These are phyloP conservation scores for Globisporangium polare DNA, from an alignment of 352 stramenopile species.

Conservation along the genomic window DNA sequence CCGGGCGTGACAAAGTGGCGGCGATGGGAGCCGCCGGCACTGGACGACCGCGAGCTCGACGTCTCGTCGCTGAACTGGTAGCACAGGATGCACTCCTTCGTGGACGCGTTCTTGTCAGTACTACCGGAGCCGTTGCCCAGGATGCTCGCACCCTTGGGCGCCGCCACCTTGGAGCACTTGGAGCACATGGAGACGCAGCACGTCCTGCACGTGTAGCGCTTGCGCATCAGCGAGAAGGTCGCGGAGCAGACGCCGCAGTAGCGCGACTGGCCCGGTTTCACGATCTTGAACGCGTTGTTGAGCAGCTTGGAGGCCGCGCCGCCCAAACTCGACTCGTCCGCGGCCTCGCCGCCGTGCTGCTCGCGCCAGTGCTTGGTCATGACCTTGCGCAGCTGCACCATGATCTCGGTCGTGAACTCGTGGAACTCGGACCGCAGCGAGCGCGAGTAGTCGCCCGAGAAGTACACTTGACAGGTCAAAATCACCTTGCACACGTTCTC, in stretches of 20 bases:
- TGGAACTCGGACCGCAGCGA: slow-evolving; percentile 47
- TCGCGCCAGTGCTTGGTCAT: slow-evolving; percentile 55
- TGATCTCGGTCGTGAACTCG: slow-evolving; percentile 54
- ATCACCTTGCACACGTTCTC: slow-evolving; percentile 61
- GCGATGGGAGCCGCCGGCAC: neutral
- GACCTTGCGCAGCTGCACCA: slow-evolving; percentile 49
- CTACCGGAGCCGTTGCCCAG: neutral
- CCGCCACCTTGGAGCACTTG: slow-evolving; percentile 37
- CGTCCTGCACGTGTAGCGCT: slow-evolving; percentile 49
- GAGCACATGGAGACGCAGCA: slow-evolving; percentile 52
- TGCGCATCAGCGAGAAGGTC: slow-evolving; percentile 59
- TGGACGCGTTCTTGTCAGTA: slow-evolving; percentile 7
- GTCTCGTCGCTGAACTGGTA: slow-evolving; percentile 42
- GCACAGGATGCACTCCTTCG: slow-evolving; percentile 59
- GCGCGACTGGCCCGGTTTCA: slow-evolving; percentile 20
- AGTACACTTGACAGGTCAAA: slow-evolving; percentile 54
- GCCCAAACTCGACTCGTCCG: slow-evolving; percentile 16
- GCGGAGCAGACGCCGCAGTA: slow-evolving; percentile 56
- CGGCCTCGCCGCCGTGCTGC: slow-evolving; percentile 15
- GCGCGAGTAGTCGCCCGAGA: slow-evolving; percentile 29
- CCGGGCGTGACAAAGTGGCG: slow-evolving; percentile 29
- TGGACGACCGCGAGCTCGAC: slow-evolving; percentile 17
- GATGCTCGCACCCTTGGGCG: slow-evolving; percentile 1
- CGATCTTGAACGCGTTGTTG: slow-evolving; percentile 17
- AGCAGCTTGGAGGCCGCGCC: slow-evolving; percentile 23